These are phyloP conservation scores for Entelexis paramagnoliae DNA, from an alignment of 1,139 yeast genomes.

Conservation along the genomic window DNA sequence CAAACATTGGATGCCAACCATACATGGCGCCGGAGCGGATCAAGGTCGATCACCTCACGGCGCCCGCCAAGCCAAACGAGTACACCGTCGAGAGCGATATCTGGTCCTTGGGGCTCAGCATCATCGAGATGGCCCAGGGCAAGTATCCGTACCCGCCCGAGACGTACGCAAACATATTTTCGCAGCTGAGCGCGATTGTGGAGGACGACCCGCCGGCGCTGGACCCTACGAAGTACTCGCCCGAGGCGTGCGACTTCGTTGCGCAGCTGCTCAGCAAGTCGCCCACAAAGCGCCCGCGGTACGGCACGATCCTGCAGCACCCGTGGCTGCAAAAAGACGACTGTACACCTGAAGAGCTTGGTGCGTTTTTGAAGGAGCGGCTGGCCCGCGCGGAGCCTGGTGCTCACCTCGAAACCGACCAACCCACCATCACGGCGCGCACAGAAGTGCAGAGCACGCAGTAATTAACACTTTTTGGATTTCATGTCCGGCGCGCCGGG, in stretches of 20 bases:
- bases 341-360: slow-evolving; percentile 40
- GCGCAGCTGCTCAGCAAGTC: slow-evolving; percentile 66
- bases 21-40: slow-evolving; percentile 99
- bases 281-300: slow-evolving; percentile 77
- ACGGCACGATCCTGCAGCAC: slow-evolving; percentile 59
- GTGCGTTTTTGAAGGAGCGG: slow-evolving; percentile 32
- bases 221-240: slow-evolving; percentile 47
- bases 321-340: slow-evolving; percentile 63
- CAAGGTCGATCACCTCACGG: slow-evolving; percentile 38
- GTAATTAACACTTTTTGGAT: neutral
- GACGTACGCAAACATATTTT: slow-evolving; percentile 77
- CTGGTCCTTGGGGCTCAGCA: slow-evolving; percentile 89
- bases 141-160: slow-evolving; percentile 93
- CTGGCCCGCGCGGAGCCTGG: slow-evolving; percentile 16
- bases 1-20: slow-evolving; percentile 96
- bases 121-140: slow-evolving; percentile 83
- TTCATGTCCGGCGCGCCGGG: slow-evolving; percentile 2
- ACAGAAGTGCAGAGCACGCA: neutral
- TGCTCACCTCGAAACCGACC: slow-evolving; percentile 1
- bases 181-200: slow-evolving; percentile 89
- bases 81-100: slow-evolving; percentile 93
- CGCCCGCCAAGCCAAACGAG: slow-evolving; percentile 36
- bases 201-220: slow-evolving; percentile 90
- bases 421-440: slow-evolving; percentile 1
- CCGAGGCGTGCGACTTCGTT: slow-evolving; percentile 77